Evolutionary conservation across 345 rosid species (phyloP).

Genomic region (thale cress (Arabidopsis thaliana)): DNA sequence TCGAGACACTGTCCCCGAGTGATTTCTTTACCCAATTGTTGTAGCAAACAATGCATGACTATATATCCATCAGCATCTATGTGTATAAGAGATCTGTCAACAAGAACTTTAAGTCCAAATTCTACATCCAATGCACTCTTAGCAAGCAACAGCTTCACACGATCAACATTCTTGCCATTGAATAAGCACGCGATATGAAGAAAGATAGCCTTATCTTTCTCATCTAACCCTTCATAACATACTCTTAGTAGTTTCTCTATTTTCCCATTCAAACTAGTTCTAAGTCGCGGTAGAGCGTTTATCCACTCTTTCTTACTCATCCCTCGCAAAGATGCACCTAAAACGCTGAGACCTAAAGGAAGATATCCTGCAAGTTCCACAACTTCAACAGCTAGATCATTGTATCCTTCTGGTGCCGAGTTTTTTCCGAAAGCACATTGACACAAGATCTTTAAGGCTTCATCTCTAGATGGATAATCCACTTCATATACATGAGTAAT

Average conservation of each 20-base stretch:
- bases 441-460: slow-evolving; percentile 37
- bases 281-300: slow-evolving; percentile 22
- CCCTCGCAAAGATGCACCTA: slow-evolving; percentile 39
- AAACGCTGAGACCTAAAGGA: slow-evolving; percentile 47
- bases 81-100: slow-evolving; percentile 37
- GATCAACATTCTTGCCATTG: neutral
- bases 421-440: slow-evolving; percentile 17
- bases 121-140: slow-evolving; percentile 23
- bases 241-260: slow-evolving; percentile 22
- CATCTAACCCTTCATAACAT: slow-evolving; percentile 44
- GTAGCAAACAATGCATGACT: slow-evolving; percentile 44
- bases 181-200: slow-evolving; percentile 48
- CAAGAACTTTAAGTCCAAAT: slow-evolving; percentile 33
- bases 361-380: slow-evolving; percentile 27
- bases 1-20: slow-evolving; percentile 3
- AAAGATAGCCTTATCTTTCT: slow-evolving; percentile 37
- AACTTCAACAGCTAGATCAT: slow-evolving; percentile 23
- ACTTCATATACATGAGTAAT: slow-evolving; percentile 22
- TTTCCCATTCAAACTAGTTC: slow-evolving; percentile 28
- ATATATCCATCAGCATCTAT: neutral
- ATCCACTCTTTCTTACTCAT: slow-evolving; percentile 34
- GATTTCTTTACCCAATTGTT: slow-evolving; percentile 39
- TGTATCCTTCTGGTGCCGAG: slow-evolving; percentile 16
- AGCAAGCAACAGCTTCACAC: slow-evolving; percentile 19
- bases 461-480: neutral